Percentiles rank a stretch among this genome's conserved stretches.
Conservation (phyloP, 2,329 filamentous ascomycete genomes). For the Sporothrix curviconia region DNA sequence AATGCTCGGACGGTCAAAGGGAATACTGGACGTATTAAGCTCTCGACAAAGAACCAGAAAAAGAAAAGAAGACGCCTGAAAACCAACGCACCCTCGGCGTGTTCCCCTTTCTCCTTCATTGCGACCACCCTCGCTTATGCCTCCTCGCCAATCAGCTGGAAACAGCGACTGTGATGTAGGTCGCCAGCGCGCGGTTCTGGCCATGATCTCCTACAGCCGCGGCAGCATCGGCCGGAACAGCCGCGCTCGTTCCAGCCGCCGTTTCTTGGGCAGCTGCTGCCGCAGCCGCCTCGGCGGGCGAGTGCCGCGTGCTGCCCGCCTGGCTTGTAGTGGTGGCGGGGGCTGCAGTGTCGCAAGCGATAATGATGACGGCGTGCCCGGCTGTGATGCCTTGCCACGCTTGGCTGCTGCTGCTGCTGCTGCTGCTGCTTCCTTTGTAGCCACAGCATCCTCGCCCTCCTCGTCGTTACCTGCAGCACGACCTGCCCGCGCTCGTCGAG, state of each 20-base stretch:
- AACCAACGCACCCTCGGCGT: no score
- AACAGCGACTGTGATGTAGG: conserved; percentile 29
- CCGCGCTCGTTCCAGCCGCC: conserved; percentile 59
- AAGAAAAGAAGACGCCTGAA: not conserved
- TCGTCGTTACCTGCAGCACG: conserved; percentile 30
- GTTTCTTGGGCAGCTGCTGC: conserved; percentile 18
- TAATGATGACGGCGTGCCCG: not conserved
- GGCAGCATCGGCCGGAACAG: conserved; percentile 61
- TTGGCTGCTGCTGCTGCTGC: not conserved
- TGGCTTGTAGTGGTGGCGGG: not conserved
- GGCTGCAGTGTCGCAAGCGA: not conserved
- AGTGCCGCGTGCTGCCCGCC: not conserved
- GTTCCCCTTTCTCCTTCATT: no score
- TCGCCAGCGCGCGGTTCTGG: conserved; percentile 56
- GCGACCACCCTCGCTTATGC: not conserved
- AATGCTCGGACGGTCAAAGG: not conserved
- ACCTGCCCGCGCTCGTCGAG: conserved; percentile 13
- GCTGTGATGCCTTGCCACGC: not conserved
- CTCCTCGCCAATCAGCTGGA: conserved; percentile 26
- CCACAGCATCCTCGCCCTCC: no score
- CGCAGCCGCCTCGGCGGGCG: not conserved
- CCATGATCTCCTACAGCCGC: conserved; percentile 61
- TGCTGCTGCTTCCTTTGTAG: no score
- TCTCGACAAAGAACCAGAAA: no score
- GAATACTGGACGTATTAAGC: no score